A percentile compares a stretch with the other conserved stretches of the same genome.
These are phyloP conservation scores for Vachellia pachyceras DNA, from an alignment of 306 rosid genomes.

Conservation along the genomic window DNA sequence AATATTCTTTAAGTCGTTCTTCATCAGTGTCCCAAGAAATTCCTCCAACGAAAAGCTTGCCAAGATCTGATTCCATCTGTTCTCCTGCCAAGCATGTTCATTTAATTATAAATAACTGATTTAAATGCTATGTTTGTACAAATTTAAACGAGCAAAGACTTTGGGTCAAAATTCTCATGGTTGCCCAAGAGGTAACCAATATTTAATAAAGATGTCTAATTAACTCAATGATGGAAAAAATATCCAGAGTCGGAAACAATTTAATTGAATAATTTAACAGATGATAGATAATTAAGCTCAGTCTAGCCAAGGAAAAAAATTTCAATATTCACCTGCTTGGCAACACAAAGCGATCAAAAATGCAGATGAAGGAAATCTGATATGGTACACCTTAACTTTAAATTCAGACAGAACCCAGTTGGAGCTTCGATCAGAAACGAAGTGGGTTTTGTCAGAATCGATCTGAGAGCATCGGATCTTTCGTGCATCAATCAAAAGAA, in stretches of 20 bases:
- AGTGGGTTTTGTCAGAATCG: slow-evolving; percentile 57
- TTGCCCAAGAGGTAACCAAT: not conserved
- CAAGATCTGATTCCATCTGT: slow-evolving; percentile 93
- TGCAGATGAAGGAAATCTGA: slow-evolving; percentile 51
- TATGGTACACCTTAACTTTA: slow-evolving; percentile 54
- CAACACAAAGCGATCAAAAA: slow-evolving; percentile 49
- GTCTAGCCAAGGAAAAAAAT: slow-evolving; percentile 5
- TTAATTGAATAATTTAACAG: slow-evolving; percentile 37
- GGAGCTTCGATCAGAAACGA: slow-evolving; percentile 53
- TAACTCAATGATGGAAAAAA: slow-evolving; percentile 31
- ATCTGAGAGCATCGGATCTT: slow-evolving; percentile 74
- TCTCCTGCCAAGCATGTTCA: slow-evolving; percentile 53
- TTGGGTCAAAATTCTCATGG: slow-evolving; percentile 37
- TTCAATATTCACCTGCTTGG: slow-evolving; percentile 37
- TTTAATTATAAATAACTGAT: slow-evolving; percentile 35
- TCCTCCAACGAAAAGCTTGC: slow-evolving; percentile 99
- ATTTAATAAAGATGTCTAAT: slow-evolving; percentile 23
- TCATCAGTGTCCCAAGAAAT: slow-evolving; percentile 98
- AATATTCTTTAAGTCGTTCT: slow-evolving; percentile 85
- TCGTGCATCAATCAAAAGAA: slow-evolving; percentile 55
- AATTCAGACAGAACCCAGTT: slow-evolving; percentile 66
- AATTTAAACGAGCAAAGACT: slow-evolving; percentile 27
- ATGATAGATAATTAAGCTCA: slow-evolving; percentile 29
- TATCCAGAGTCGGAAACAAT: slow-evolving; percentile 45
- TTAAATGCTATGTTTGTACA: not conserved